A percentile compares a stretch with the other conserved stretches of the same genome.
Evolutionary conservation across 768 basidiomycete species (phyloP).

Genomic region (Leucogyrophana mollusca): DNA sequence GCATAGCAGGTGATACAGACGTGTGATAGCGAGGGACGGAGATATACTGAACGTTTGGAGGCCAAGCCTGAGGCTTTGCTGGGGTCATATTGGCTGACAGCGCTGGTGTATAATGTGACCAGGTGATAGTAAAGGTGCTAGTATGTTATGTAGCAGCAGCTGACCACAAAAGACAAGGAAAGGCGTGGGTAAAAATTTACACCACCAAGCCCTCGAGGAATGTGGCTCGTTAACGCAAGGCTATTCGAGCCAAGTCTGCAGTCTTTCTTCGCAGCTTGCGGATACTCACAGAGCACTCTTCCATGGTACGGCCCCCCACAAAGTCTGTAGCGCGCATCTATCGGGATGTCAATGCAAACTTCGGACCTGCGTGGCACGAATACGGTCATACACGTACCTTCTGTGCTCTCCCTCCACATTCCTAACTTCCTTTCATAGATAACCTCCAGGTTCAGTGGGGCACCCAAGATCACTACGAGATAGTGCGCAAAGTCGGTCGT

Average conservation of each 20-base stretch:
- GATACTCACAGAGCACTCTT: slow-evolving; percentile 5
- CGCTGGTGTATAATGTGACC: not conserved
- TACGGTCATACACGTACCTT: slow-evolving; percentile 61
- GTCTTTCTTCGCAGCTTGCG: not conserved
- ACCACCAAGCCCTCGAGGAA: not conserved
- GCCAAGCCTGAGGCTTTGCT: slow-evolving; percentile 45
- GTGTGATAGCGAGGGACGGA: slow-evolving; percentile 50
- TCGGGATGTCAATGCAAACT: slow-evolving; percentile 80
- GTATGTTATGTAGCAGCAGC: too few species aligned
- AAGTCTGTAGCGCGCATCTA: slow-evolving; percentile 88
- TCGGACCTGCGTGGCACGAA: slow-evolving; percentile 93
- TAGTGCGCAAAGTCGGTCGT: slow-evolving; percentile 92
- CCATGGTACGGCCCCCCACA: slow-evolving; percentile 69
- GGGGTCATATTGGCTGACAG: slow-evolving; percentile 6
- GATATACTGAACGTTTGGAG: slow-evolving; percentile 55
- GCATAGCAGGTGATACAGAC: slow-evolving; percentile 49
- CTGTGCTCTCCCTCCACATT: not conserved
- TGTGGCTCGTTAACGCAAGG: too few species aligned
- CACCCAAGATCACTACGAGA: slow-evolving; percentile 95
- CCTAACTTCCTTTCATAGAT: slow-evolving; percentile 50
- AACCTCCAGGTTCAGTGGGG: slow-evolving; percentile 98
- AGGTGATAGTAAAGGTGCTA: too few species aligned
- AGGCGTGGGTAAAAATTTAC: slow-evolving; percentile 27
- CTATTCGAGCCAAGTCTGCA: too few species aligned
- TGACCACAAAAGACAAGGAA: not conserved